Evolutionary conservation across 805 yeast genomes (phyloP).

Genomic region (Metschnikowia lochheadii): DNA sequence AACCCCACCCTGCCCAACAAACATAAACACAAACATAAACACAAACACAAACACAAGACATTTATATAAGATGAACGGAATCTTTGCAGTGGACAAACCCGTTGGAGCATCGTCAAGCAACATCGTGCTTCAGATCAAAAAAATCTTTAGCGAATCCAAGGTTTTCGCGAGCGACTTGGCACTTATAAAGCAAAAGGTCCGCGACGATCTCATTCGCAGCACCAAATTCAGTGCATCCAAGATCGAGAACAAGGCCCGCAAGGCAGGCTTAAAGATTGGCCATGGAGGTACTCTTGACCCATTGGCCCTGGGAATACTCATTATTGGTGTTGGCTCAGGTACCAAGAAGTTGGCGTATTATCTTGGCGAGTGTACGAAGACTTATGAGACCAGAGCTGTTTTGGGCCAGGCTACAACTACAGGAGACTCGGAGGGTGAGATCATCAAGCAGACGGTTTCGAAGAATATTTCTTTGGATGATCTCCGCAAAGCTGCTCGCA

Average conservation of each 20-base stretch:
- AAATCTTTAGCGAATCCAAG: slow-evolving; percentile 54
- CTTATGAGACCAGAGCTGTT: slow-evolving; percentile 78
- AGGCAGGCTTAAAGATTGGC: slow-evolving; percentile 78
- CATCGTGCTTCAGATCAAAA: slow-evolving; percentile 63
- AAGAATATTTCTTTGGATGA: slow-evolving; percentile 54
- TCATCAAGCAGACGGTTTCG: slow-evolving; percentile 54
- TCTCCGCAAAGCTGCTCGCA: slow-evolving; percentile 47
- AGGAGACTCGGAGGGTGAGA: slow-evolving; percentile 88
- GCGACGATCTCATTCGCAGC: slow-evolving; percentile 35
- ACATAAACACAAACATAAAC: too few relatives aligned
- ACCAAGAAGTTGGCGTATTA: slow-evolving; percentile 76
- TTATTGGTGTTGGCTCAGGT: slow-evolving; percentile 89
- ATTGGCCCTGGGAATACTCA: slow-evolving; percentile 88
- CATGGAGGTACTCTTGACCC: slow-evolving; percentile 99
- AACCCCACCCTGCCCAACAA: too few relatives aligned
- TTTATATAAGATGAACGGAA: slow-evolving; percentile 65
- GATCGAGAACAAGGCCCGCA: slow-evolving; percentile 48
- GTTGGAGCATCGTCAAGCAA: slow-evolving; percentile 77
- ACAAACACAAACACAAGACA: too few relatives aligned
- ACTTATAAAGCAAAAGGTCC: slow-evolving; percentile 45
- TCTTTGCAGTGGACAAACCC: slow-evolving; percentile 90
- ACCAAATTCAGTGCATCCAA: slow-evolving; percentile 42
- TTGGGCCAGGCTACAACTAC: slow-evolving; percentile 91
- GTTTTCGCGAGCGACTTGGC: slow-evolving; percentile 54
- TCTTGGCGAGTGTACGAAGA: slow-evolving; percentile 69